Conservation (phyloP, 2,329 filamentous ascomycete genomes). For the Clonostachys chloroleuca region DNA sequence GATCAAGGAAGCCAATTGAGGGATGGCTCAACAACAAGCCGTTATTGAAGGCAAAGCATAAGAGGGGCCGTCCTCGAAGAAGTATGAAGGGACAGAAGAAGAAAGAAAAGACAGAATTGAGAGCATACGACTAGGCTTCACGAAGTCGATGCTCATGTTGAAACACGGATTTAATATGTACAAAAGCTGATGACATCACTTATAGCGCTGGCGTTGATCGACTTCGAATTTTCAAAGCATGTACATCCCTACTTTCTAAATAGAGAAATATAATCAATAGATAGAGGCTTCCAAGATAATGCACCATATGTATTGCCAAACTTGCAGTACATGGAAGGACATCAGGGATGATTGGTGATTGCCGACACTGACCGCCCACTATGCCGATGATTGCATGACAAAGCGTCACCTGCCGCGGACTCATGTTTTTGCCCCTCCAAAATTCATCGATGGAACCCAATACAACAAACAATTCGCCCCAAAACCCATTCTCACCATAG, state of each 20-base stretch:
- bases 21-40: constrained; percentile 63
- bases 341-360: no score
- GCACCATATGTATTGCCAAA: no score
- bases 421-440: no score
- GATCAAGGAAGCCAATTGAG: constrained; percentile 61
- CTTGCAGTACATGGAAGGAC: no score
- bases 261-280: background rate
- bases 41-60: constrained; percentile 38
- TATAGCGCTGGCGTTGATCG: background rate
- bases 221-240: background rate
- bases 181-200: background rate
- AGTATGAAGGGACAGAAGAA: constrained; percentile 60
- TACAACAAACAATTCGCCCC: no score
- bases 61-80: constrained; percentile 54
- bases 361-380: background rate
- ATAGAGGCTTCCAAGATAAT: background rate
- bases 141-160: constrained; percentile 6
- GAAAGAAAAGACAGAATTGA: constrained; percentile 20
- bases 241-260: background rate
- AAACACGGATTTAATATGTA: background rate
- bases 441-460: no score
- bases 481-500: no score
- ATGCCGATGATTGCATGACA: no score
- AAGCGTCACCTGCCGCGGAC: no score
- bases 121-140: constrained; percentile 7